These are phyloP conservation scores for Ascochyta clinopodiicola DNA, from an alignment of 2,329 filamentous ascomycete species.

Conservation along the genomic window DNA sequence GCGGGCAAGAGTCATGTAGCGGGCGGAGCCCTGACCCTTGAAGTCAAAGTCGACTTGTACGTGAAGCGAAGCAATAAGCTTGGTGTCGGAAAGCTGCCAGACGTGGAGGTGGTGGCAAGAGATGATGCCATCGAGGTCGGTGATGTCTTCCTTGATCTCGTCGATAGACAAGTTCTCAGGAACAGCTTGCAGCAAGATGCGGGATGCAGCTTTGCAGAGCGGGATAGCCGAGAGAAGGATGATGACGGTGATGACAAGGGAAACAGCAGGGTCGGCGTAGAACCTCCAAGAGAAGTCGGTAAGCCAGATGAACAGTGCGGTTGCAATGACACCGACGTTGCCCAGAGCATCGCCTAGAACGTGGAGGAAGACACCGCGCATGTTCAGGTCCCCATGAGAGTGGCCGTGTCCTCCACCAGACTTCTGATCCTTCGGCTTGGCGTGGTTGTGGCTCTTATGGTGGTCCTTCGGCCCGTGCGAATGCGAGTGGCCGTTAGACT, in stretches of 20 bases:
- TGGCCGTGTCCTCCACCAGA: constrained; percentile 71
- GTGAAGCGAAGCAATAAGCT: constrained; percentile 91
- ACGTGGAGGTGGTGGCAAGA: constrained; percentile 96
- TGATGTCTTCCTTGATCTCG: constrained; percentile 91
- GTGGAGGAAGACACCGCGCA: constrained; percentile 76
- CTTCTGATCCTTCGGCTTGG: constrained; percentile 70
- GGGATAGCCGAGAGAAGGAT: constrained; percentile 77
- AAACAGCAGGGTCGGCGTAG: constrained; percentile 92
- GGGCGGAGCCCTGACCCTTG: constrained; percentile 74
- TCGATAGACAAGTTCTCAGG: constrained; percentile 86
- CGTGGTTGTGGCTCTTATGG: constrained; percentile 82
- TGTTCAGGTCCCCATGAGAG: constrained; percentile 88
- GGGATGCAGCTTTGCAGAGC: constrained; percentile 77
- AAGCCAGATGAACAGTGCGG: constrained; percentile 89
- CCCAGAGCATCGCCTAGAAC: constrained; percentile 83
- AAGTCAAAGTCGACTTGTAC: constrained; percentile 92
- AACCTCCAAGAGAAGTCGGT: constrained; percentile 80
- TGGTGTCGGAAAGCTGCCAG: constrained; percentile 96
- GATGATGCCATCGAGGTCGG: constrained; percentile 80
- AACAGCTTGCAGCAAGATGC: constrained; percentile 92
- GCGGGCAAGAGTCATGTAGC: constrained; percentile 89
- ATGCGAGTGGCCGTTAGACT: constrained; percentile 20
- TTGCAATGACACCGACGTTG: constrained; percentile 83
- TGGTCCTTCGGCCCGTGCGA: constrained; percentile 30
- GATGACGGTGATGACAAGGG: constrained; percentile 87